Evolutionary conservation across 352 stramenopile genomes (phyloP).

Genomic region (Phytophthora hibernalis): DNA sequence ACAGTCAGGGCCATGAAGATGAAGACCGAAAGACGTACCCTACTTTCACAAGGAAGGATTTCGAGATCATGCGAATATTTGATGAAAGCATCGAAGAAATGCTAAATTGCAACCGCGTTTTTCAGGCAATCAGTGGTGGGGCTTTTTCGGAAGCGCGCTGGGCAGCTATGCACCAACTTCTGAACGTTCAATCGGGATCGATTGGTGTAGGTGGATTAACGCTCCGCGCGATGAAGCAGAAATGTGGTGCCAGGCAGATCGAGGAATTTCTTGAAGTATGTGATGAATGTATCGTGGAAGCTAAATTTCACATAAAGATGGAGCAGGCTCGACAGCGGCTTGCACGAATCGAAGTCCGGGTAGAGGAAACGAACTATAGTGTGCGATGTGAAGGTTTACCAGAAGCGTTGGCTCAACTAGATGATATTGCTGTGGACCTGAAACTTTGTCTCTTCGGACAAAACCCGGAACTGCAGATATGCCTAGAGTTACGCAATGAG

Average conservation of each 20-base stretch:
- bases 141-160: slow-evolving; percentile 54
- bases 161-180: slow-evolving; percentile 35
- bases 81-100: slow-evolving; percentile 53
- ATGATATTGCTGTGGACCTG: slow-evolving; percentile 42
- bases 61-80: slow-evolving; percentile 44
- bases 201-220: slow-evolving; percentile 21
- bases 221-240: slow-evolving; percentile 33
- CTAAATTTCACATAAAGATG: slow-evolving; percentile 46
- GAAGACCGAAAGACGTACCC: slow-evolving; percentile 7
- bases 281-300: slow-evolving; percentile 63
- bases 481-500: slow-evolving; percentile 38
- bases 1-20: not conserved
- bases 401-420: slow-evolving; percentile 39
- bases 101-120: slow-evolving; percentile 49
- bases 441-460: slow-evolving; percentile 52
- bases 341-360: slow-evolving; percentile 32
- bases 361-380: slow-evolving; percentile 52
- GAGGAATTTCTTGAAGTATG: slow-evolving; percentile 40
- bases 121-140: slow-evolving; percentile 54
- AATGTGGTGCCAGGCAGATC: slow-evolving; percentile 23
- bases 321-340: slow-evolving; percentile 47
- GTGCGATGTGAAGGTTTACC: slow-evolving; percentile 43
- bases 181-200: slow-evolving; percentile 3
- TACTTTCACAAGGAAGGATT: slow-evolving; percentile 41
- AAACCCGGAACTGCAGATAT: slow-evolving; percentile 50